Evolutionary conservation across 768 basidiomycete genomes (phyloP).

Genomic region (Coprinellus micaceus): DNA sequence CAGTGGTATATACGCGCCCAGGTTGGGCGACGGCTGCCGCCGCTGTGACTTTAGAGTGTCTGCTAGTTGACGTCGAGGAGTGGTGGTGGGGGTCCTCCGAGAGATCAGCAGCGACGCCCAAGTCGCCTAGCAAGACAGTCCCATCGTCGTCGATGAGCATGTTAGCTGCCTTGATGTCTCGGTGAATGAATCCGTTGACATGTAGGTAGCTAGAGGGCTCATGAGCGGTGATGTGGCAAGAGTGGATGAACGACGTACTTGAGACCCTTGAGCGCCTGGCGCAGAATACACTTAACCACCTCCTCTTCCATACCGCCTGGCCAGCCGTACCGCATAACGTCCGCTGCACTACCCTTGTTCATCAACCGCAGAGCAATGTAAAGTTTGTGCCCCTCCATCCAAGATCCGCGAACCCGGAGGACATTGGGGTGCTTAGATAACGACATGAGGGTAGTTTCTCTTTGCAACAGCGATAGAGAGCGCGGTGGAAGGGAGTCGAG

Average conservation of each 20-base stretch:
- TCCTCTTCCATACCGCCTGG: slow-evolving; percentile 90
- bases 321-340: slow-evolving; percentile 83
- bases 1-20: slow-evolving; percentile 17
- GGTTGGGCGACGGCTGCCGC: slow-evolving; percentile 28
- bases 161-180: slow-evolving; percentile 93
- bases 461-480: slow-evolving; percentile 68
- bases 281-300: slow-evolving; percentile 78
- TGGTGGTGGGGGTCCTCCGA: slow-evolving; percentile 55
- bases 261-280: slow-evolving; percentile 84
- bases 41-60: slow-evolving; percentile 26
- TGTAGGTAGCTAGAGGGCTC: slow-evolving; percentile 66
- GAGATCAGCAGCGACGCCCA: slow-evolving; percentile 87
- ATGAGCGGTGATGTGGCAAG: slow-evolving; percentile 1
- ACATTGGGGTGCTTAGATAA: slow-evolving; percentile 92
- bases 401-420: slow-evolving; percentile 84
- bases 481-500: slow-evolving; percentile 72
- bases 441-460: slow-evolving; percentile 90
- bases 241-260: slow-evolving; percentile 42
- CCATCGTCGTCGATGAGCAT: slow-evolving; percentile 88
- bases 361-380: slow-evolving; percentile 86
- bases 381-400: slow-evolving; percentile 81
- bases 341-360: slow-evolving; percentile 83
- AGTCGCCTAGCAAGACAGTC: slow-evolving; percentile 86
- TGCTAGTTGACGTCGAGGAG: slow-evolving; percentile 20
- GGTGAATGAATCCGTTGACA: slow-evolving; percentile 85